These are phyloP conservation scores for Tolypocladium pustulatum DNA, from an alignment of 2,329 filamentous ascomycete genomes.

Conservation along the genomic window DNA sequence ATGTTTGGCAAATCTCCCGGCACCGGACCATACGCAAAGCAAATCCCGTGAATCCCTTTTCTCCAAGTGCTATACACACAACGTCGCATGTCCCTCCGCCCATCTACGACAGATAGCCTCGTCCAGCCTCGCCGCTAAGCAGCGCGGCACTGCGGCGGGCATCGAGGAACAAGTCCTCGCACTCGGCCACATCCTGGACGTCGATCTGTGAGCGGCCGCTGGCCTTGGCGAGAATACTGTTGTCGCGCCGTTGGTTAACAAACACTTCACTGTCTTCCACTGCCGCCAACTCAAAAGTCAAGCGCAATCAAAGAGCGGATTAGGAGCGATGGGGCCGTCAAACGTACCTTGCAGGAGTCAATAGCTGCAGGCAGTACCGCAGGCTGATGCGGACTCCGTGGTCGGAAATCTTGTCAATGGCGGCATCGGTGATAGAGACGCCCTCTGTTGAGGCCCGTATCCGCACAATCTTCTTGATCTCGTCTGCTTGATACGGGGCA, in stretches of 20 bases:
- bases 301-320: neutral
- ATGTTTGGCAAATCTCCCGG: slow-evolving; percentile 1
- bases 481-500: slow-evolving; percentile 73
- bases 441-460: slow-evolving; percentile 75
- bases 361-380: slow-evolving; percentile 83
- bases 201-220: slow-evolving; percentile 70
- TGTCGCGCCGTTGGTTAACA: slow-evolving; percentile 19
- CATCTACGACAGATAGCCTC: slow-evolving; percentile 51
- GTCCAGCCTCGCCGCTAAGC: slow-evolving; percentile 51
- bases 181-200: slow-evolving; percentile 66
- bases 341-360: slow-evolving; percentile 67
- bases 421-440: slow-evolving; percentile 67
- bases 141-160: slow-evolving; percentile 66
- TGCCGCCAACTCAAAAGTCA: neutral
- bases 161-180: slow-evolving; percentile 76
- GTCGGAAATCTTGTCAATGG: slow-evolving; percentile 76
- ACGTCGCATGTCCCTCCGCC: neutral
- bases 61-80: neutral
- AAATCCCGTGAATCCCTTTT: neutral
- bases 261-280: neutral
- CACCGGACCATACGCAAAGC: slow-evolving; percentile 1
- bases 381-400: slow-evolving; percentile 84
- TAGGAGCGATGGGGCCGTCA: slow-evolving; percentile 1
- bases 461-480: slow-evolving; percentile 87
- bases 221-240: slow-evolving; percentile 76